Base-by-base conservation (phyloP, 148 eudicot species). In the Salicornia ramosissima region DNA sequence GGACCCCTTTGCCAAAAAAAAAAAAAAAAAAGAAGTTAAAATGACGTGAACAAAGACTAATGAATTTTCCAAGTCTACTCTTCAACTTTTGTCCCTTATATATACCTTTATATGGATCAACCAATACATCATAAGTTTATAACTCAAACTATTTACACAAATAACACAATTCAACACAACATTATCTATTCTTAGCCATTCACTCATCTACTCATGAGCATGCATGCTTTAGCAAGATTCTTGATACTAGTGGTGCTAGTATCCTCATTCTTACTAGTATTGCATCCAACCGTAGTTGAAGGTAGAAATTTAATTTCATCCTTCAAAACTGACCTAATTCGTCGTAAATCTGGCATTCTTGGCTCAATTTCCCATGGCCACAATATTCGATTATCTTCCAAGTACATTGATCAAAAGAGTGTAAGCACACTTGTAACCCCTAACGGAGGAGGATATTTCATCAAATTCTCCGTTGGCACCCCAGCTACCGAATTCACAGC, bases 381-480 rank as follows among this genome's bases (percentile, higher is more conserved):
- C 22, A 67, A 68, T 4, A 54, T 75, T 19, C 68, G 46, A 6
- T 42, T 74, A 1, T 73, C 77, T 0, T 65, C 74, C 18, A 3
- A 46, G 5, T 64, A 57, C 40, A 62, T 58, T 46, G 62, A 31
- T 46, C 18, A 25, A 11, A 49, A 47, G 61, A 33, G 19, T 14
- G 57, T 71, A 45, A 64, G 49, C 33, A 63, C 82, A 0, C 65
- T 45, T 6, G 16, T 75, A 9, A 55, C 54, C 61, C 82, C 82
- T 18, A 71, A 75, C 55, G 79, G 73, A 2, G 82, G 76, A 1
- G 79, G 67, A 33, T 80, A 80, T 53, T 70, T 80, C 47, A 75
- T 72, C 71, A 75, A 71, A 46, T 12, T 80, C 7, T 51, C 67
- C 8, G 4, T 75, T 10, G 83, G 83, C 2, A 72, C 74, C 53